Conservation (phyloP, 768 basidiomycete genomes). For the Paxillus rubicundulus region DNA sequence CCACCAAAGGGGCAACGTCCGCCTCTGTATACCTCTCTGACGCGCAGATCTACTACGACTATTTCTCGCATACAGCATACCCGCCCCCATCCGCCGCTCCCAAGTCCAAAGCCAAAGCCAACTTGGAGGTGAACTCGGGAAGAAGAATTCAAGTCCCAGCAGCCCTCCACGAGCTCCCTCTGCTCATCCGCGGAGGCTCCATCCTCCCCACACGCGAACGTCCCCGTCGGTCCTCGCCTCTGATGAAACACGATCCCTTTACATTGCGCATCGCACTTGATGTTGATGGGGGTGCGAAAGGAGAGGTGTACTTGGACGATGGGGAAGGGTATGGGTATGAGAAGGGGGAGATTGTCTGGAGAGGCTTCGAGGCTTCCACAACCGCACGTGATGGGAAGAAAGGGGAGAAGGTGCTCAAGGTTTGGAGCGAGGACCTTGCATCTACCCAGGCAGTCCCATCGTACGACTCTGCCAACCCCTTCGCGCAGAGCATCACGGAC, state of each 20-base stretch:
- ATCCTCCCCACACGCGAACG: slow-evolving; percentile 87
- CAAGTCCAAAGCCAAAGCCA: no score
- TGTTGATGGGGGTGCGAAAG: slow-evolving; percentile 55
- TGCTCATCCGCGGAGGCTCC: slow-evolving; percentile 88
- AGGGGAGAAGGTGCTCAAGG: slow-evolving; percentile 42
- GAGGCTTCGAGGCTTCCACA: slow-evolving; percentile 62
- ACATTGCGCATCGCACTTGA: slow-evolving; percentile 83
- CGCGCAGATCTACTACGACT: slow-evolving; percentile 93
- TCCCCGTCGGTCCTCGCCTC: slow-evolving; percentile 76
- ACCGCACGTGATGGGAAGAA: slow-evolving; percentile 14
- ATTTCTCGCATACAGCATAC: slow-evolving; percentile 71
- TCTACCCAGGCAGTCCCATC: slow-evolving; percentile 45
- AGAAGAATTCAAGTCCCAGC: slow-evolving; percentile 74
- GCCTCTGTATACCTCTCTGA: slow-evolving; percentile 83
- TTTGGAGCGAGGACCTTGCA: slow-evolving; percentile 55
- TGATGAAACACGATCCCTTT: slow-evolving; percentile 93
- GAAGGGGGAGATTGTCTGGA: slow-evolving; percentile 81
- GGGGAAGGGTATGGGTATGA: slow-evolving; percentile 79
- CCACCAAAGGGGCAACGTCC: slow-evolving; percentile 64
- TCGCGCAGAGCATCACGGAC: slow-evolving; percentile 55
- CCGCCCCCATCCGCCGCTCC: slow-evolving; percentile 46
- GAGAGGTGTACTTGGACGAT: slow-evolving; percentile 94
- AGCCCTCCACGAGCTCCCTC: slow-evolving; percentile 74
- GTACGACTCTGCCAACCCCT: slow-evolving; percentile 62
- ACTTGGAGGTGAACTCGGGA: slow-evolving; percentile 37